A percentile compares a stretch with the other conserved stretches of the same genome.
Conservation (phyloP, 1,139 yeast species). For the Casaregolazyma suthepensis region DNA sequence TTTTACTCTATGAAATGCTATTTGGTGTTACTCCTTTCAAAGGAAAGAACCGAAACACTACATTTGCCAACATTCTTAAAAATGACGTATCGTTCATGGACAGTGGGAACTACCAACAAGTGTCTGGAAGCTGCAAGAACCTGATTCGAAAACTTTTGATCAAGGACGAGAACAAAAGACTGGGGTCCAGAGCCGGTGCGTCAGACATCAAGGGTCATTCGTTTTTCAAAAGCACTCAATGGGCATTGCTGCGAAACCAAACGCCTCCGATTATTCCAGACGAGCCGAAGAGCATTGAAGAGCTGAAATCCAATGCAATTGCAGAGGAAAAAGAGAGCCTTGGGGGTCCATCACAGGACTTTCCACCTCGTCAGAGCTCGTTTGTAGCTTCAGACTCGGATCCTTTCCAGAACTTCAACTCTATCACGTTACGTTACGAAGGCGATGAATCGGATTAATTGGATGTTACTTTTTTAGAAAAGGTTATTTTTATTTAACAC, state of each 20-base stretch:
- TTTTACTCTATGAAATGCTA: slow-evolving; percentile 85
- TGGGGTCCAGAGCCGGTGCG: slow-evolving; percentile 92
- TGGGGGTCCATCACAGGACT: slow-evolving; percentile 3
- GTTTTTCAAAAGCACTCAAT: slow-evolving; percentile 83
- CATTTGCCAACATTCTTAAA: slow-evolving; percentile 81
- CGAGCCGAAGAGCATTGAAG: slow-evolving; percentile 53
- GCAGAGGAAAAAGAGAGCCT: slow-evolving; percentile 21
- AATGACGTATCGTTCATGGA: slow-evolving; percentile 72
- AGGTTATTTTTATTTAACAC: background rate
- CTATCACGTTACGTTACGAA: slow-evolving; percentile 79
- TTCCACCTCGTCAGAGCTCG: slow-evolving; percentile 1
- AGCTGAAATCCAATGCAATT: slow-evolving; percentile 27
- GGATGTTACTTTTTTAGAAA: background rate
- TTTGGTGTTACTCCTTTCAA: slow-evolving; percentile 95
- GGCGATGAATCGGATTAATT: slow-evolving; percentile 15
- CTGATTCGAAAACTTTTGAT: slow-evolving; percentile 73
- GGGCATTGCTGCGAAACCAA: slow-evolving; percentile 91
- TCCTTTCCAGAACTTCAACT: slow-evolving; percentile 83
- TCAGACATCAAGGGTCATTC: slow-evolving; percentile 87
- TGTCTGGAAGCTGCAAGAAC: slow-evolving; percentile 70
- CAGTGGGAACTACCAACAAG: slow-evolving; percentile 36
- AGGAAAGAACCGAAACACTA: slow-evolving; percentile 79
- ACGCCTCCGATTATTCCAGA: slow-evolving; percentile 95
- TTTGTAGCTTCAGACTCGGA: slow-evolving; percentile 34
- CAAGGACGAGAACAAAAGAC: slow-evolving; percentile 80